These are phyloP conservation scores for Euphrasia confusa DNA, from an alignment of 257 asterid species.

Conservation along the genomic window DNA sequence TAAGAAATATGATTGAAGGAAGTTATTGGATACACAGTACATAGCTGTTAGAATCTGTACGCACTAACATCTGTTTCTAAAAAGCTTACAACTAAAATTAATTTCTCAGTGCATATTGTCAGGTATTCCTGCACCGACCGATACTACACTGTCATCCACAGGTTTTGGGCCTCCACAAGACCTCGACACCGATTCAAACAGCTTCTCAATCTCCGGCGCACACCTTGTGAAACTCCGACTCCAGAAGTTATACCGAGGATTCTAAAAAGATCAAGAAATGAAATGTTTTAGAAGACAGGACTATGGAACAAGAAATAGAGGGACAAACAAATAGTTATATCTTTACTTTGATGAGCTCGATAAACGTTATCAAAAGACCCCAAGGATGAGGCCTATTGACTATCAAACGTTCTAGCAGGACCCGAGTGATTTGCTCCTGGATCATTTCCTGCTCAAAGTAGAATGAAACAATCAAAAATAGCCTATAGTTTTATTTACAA, in stretches of 20 bases:
- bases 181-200: conserved; percentile 83
- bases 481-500: too few species aligned
- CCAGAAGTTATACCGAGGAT: conserved; percentile 93
- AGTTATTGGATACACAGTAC: too few species aligned
- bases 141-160: conserved; percentile 66
- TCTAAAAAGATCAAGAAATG: conserved; percentile 35
- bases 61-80: background rate
- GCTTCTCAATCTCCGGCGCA: conserved; percentile 94
- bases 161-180: conserved; percentile 93
- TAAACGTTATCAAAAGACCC: conserved; percentile 88
- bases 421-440: conserved; percentile 96
- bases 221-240: conserved; percentile 80
- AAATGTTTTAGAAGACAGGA: too few species aligned
- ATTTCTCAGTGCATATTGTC: conserved; percentile 53
- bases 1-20: too few species aligned
- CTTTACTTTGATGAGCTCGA: conserved; percentile 83
- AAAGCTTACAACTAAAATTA: background rate
- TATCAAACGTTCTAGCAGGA: conserved; percentile 72
- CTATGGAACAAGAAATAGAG: background rate
- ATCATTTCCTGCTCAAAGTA: conserved; percentile 63
- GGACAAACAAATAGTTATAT: background rate
- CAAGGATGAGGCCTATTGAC: conserved; percentile 96
- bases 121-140: conserved; percentile 55
- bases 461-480: background rate
- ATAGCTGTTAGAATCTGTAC: background rate